Evolutionary conservation across 2,329 filamentous ascomycete genomes (phyloP).

Genomic region (Apiospora sp.): DNA sequence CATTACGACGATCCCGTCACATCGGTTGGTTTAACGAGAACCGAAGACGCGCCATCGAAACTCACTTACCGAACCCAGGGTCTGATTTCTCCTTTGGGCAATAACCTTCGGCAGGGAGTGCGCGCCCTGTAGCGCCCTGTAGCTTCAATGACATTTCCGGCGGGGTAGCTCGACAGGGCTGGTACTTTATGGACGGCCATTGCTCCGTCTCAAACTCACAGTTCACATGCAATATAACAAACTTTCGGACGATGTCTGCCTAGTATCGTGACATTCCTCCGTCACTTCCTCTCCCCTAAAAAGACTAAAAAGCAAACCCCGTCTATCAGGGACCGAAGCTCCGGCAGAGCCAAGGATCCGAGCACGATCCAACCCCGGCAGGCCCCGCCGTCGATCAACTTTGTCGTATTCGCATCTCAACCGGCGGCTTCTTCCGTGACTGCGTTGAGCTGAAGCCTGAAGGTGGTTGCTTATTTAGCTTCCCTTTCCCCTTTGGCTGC

Average conservation of each 20-base stretch:
- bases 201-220: neutral
- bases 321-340: neutral
- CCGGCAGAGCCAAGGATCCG: neutral
- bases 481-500: neutral
- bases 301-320: neutral
- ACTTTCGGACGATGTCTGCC: neutral
- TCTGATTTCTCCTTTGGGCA: neutral
- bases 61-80: neutral
- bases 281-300: no score
- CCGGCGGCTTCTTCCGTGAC: neutral
- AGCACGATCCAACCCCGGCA: neutral
- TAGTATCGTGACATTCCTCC: neutral
- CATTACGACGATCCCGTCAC: neutral
- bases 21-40: neutral
- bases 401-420: neutral
- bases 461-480: neutral
- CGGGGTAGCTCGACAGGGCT: neutral
- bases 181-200: neutral
- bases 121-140: neutral
- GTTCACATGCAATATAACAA: neutral
- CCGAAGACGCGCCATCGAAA: neutral
- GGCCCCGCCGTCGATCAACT: neutral
- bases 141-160: neutral
- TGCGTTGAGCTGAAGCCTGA: neutral
- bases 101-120: neutral